Evolutionary conservation across 352 stramenopile species (phyloP).

Genomic region (Pythium oligandrum): DNA sequence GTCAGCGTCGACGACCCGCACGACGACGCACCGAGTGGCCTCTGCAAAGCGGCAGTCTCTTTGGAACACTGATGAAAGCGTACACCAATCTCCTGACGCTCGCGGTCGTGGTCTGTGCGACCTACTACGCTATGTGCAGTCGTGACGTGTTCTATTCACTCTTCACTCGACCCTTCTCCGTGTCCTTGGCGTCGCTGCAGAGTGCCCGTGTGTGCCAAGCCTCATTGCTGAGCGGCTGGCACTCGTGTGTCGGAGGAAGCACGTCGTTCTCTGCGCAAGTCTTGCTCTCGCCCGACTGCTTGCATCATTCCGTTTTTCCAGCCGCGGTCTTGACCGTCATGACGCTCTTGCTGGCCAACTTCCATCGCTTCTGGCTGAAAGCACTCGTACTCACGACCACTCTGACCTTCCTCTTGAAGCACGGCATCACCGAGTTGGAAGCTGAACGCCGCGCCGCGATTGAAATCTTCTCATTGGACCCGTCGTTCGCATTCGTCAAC

Average conservation of each 20-base stretch:
- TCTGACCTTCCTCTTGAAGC: conserved; percentile 23
- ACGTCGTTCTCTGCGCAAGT: neutral
- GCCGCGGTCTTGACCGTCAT: neutral
- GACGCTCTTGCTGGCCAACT: conserved; percentile 30
- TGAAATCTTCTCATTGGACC: conserved; percentile 66
- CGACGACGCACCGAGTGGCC: conserved; percentile 10
- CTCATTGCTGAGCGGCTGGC: neutral
- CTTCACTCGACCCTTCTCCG: no score
- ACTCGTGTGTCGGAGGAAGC: neutral
- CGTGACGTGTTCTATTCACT: neutral
- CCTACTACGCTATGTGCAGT: conserved; percentile 6
- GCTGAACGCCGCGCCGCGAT: conserved; percentile 48
- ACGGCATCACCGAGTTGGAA: conserved; percentile 33
- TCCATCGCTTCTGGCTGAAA: conserved; percentile 64
- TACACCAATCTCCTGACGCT: conserved; percentile 18
- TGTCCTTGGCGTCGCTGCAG: neutral
- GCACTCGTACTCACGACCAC: conserved; percentile 35
- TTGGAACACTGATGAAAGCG: conserved; percentile 16
- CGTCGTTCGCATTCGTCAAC: conserved; percentile 74
- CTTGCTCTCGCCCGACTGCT: neutral
- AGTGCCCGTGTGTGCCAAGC: neutral
- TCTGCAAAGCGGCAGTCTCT: conserved; percentile 15
- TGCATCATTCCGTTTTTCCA: no score
- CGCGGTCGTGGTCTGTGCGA: conserved; percentile 6
- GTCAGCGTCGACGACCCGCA: neutral